Conservation (phyloP, 495 filamentous ascomycete genomes). For the Zalerion maritima region DNA sequence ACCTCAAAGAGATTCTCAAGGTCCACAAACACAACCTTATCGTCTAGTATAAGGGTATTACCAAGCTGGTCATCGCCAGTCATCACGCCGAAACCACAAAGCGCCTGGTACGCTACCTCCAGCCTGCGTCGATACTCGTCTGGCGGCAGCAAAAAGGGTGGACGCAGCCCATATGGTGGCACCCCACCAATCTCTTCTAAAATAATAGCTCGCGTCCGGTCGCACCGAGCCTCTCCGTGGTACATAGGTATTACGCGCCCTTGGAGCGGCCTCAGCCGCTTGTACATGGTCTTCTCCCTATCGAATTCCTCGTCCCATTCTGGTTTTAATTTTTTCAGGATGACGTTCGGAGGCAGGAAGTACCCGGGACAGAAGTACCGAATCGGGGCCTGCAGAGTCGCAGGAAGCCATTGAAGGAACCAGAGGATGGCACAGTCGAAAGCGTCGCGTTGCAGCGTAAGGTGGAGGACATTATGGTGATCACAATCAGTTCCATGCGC, state of each 20-base stretch:
- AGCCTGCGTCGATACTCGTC: no score
- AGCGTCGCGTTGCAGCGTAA: conserved; percentile 3
- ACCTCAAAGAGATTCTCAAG: no score
- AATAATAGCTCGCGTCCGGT: no score
- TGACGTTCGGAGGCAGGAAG: conserved; percentile 4
- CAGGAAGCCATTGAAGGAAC: conserved; percentile 5
- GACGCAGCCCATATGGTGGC: no score
- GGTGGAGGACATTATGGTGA: conserved; percentile 6
- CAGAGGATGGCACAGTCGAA: conserved; percentile 3
- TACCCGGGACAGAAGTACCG: conserved; percentile 5
- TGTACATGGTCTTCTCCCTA: conserved; percentile 4
- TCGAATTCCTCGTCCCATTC: conserved; percentile 8
- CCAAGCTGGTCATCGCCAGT: no score
- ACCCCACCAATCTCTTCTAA: no score
- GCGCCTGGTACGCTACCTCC: no score
- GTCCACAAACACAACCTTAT: no score
- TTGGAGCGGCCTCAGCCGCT: conserved; percentile 4
- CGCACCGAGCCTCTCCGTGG: conserved; percentile 3
- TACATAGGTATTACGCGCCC: conserved; percentile 5
- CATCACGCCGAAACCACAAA: no score
- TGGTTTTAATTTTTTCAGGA: conserved; percentile 5
- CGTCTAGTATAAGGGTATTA: no score
- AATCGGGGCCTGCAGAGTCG: conserved; percentile 1
- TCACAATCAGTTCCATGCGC: conserved; percentile 6
- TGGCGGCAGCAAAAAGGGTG: no score